Evolutionary conservation across 2,329 filamentous ascomycete species (phyloP).

Genomic region (Trichocomaceae sp.): DNA sequence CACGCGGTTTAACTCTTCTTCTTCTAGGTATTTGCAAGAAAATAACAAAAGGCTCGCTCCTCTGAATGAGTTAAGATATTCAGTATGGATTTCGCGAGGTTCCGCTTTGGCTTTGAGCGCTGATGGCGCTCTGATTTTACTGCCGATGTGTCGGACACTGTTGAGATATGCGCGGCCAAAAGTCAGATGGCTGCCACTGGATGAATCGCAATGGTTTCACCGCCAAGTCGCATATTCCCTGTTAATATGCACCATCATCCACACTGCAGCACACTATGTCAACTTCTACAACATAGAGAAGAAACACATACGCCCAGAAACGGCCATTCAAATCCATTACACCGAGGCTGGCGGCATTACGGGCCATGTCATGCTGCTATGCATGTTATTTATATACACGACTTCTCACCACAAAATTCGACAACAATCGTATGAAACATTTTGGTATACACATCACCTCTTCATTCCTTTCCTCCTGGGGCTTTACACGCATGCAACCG

Average conservation of each 20-base stretch:
- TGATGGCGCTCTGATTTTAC: constrained; percentile 77
- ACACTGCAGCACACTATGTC: constrained; percentile 81
- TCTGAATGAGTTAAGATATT: constrained; percentile 76
- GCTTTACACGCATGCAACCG: constrained; percentile 91
- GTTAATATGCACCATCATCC: constrained; percentile 71
- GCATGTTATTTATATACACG: constrained; percentile 98
- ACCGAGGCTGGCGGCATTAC: constrained; percentile 83
- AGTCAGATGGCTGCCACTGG: constrained; percentile 80
- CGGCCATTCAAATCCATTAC: constrained; percentile 88
- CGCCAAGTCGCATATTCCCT: constrained; percentile 86
- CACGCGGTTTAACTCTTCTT: not conserved
- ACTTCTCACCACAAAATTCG: constrained; percentile 89
- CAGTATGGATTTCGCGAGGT: constrained; percentile 93
- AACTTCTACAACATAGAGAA: constrained; percentile 97
- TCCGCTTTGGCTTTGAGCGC: constrained; percentile 79
- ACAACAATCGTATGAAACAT: constrained; percentile 95
- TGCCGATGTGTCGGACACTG: constrained; percentile 91
- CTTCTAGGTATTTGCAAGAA: constrained; percentile 68
- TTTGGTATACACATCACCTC: constrained; percentile 99
- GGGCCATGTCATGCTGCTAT: constrained; percentile 96
- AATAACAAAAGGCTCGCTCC: constrained; percentile 61
- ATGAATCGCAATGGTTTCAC: constrained; percentile 96
- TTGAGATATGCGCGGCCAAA: constrained; percentile 80
- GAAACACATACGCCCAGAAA: constrained; percentile 69
- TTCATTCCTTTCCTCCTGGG: constrained; percentile 92